These are phyloP conservation scores for Russula sp. DNA, from an alignment of 768 basidiomycete species.

Conservation along the genomic window DNA sequence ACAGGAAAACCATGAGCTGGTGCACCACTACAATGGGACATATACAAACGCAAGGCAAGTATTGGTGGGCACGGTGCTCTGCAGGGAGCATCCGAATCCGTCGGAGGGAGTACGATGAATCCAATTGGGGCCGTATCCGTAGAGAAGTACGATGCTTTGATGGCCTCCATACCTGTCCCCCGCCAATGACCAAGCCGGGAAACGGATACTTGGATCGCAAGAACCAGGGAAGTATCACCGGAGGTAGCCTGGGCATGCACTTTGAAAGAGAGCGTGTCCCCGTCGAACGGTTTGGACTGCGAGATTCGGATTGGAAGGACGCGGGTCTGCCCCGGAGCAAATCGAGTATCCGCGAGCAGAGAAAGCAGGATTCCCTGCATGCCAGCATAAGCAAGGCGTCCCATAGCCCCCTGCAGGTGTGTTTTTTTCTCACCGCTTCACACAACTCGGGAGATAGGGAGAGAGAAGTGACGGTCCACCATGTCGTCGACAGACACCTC, in stretches of 20 bases:
- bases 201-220: constrained; percentile 41
- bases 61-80: constrained; percentile 43
- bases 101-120: constrained; percentile 57
- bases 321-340: constrained; percentile 30
- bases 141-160: constrained; percentile 57
- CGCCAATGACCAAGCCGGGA: constrained; percentile 43
- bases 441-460: constrained; percentile 21
- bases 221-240: constrained; percentile 14
- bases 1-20: constrained; percentile 5
- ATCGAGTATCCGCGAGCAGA: not conserved
- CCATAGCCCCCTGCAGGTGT: not conserved
- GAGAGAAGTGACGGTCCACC: constrained; percentile 46
- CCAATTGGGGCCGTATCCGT: constrained; percentile 47
- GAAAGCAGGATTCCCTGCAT: constrained; percentile 9
- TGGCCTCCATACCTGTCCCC: constrained; percentile 19
- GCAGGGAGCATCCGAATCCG: constrained; percentile 26
- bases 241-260: constrained; percentile 29
- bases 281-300: constrained; percentile 37
- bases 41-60: constrained; percentile 49
- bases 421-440: constrained; percentile 20
- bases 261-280: constrained; percentile 37
- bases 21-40: constrained; percentile 11
- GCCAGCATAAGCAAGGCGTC: not conserved
- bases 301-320: constrained; percentile 47
- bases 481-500: constrained; percentile 39